Conservation (phyloP, 306 rosid genomes). For the Calophaca sinica region DNA sequence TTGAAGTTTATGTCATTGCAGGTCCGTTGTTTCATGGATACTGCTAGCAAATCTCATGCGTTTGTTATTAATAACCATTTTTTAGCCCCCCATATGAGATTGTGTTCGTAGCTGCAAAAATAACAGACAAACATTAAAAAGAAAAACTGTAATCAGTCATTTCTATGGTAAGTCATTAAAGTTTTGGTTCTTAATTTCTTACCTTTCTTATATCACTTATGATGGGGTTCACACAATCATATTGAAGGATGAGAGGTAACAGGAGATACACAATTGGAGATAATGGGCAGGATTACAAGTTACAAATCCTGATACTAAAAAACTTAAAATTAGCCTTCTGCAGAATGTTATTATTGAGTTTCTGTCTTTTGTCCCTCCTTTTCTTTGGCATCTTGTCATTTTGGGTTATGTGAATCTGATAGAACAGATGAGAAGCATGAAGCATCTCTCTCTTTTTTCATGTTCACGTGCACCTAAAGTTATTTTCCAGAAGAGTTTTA, state of each 20-base stretch:
- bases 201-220: slow-evolving; percentile 20
- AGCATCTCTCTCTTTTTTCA: slow-evolving; percentile 7
- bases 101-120: slow-evolving; percentile 24
- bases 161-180: slow-evolving; percentile 26
- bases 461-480: background rate
- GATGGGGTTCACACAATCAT: background rate
- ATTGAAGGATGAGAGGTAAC: slow-evolving; percentile 9
- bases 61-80: slow-evolving; percentile 32
- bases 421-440: slow-evolving; percentile 11
- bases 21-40: slow-evolving; percentile 67
- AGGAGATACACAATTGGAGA: background rate
- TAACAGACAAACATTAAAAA: background rate
- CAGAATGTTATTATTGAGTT: slow-evolving; percentile 1
- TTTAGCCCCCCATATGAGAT: background rate
- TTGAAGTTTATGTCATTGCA: slow-evolving; percentile 75
- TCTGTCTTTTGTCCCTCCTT: slow-evolving; percentile 10
- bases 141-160: slow-evolving; percentile 16
- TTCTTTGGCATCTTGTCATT: slow-evolving; percentile 12
- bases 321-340: background rate
- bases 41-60: slow-evolving; percentile 13
- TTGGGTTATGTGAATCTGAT: background rate
- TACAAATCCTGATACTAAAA: slow-evolving; percentile 1
- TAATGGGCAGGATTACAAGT: slow-evolving; percentile 1
- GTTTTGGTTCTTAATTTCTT: background rate
- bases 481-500: slow-evolving; percentile 9